Evolutionary conservation across 176 grass and related monocot genomes (phyloP).

Genomic region (Avena insularis): DNA sequence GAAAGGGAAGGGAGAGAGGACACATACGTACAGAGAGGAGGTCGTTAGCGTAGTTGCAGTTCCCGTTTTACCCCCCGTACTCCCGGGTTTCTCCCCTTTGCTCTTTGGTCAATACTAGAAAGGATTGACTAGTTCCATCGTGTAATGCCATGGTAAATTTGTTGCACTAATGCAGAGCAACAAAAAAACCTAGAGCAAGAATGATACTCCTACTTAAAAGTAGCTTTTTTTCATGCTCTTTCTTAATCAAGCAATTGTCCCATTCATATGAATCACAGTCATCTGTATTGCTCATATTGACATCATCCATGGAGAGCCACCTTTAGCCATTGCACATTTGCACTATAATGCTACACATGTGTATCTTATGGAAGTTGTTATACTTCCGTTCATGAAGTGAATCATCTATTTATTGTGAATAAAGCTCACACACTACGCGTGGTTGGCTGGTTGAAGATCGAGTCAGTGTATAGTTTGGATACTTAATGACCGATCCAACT

Average conservation of each 20-base stretch:
- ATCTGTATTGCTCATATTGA: neutral
- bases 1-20: slow-evolving; percentile 1
- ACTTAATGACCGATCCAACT: neutral
- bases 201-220: neutral
- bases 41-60: slow-evolving; percentile 14
- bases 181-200: neutral
- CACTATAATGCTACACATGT: neutral
- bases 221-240: neutral
- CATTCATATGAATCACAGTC: neutral
- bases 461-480: neutral
- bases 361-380: neutral
- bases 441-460: neutral
- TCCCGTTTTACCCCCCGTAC: neutral
- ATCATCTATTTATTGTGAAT: neutral
- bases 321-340: neutral
- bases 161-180: neutral
- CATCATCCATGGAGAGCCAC: neutral
- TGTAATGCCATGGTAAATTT: neutral
- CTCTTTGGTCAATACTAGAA: neutral
- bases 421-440: neutral
- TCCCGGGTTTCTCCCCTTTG: neutral
- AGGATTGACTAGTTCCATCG: neutral
- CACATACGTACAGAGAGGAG: neutral
- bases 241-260: neutral
- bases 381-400: neutral